Percentiles rank a stretch among this genome's conserved stretches.
These are phyloP conservation scores for Globisporangium parvum DNA, from an alignment of 352 stramenopile genomes.

Conservation along the genomic window DNA sequence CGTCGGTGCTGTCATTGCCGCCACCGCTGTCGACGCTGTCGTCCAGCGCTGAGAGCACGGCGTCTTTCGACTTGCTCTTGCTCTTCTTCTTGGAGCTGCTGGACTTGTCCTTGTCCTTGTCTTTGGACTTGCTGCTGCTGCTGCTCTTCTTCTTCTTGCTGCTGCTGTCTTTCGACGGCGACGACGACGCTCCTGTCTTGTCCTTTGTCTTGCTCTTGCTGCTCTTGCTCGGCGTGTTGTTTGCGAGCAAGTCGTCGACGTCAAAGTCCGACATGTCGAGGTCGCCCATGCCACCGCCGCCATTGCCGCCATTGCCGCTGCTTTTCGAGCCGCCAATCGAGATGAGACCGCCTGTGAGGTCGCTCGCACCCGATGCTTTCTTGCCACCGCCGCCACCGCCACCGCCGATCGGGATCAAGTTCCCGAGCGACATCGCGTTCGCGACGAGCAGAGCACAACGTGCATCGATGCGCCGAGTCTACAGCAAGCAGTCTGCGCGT, in stretches of 20 bases:
- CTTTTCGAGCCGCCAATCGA: constrained; percentile 26
- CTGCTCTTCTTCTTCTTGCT: constrained; percentile 23
- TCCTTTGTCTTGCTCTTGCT: constrained; percentile 8
- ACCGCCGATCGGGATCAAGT: constrained; percentile 46
- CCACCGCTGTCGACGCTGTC: constrained; percentile 24
- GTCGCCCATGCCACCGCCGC: constrained; percentile 11
- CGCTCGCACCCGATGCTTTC: constrained; percentile 12
- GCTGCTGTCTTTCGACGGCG: constrained; percentile 24
- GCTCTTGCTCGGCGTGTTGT: constrained; percentile 15
- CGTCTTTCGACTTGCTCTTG: constrained; percentile 39
- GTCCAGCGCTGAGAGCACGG: constrained; percentile 9
- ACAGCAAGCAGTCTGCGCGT: too few species aligned
- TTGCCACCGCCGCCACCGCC: constrained; percentile 16
- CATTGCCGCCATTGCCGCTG: background rate
- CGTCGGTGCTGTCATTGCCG: constrained; percentile 13
- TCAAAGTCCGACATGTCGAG: constrained; percentile 19
- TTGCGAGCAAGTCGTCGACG: constrained; percentile 46
- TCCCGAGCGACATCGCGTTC: constrained; percentile 31
- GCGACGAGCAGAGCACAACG: background rate
- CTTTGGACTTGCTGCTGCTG: constrained; percentile 13
- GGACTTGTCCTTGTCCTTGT: constrained; percentile 33
- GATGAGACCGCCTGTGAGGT: constrained; percentile 60
- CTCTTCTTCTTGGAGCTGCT: constrained; percentile 15
- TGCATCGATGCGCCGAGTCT: too few species aligned
- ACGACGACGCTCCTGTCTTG: constrained; percentile 12